Evolutionary conservation across 2,329 filamentous ascomycete genomes (phyloP).

Genomic region (Ophiostoma pallidulum): DNA sequence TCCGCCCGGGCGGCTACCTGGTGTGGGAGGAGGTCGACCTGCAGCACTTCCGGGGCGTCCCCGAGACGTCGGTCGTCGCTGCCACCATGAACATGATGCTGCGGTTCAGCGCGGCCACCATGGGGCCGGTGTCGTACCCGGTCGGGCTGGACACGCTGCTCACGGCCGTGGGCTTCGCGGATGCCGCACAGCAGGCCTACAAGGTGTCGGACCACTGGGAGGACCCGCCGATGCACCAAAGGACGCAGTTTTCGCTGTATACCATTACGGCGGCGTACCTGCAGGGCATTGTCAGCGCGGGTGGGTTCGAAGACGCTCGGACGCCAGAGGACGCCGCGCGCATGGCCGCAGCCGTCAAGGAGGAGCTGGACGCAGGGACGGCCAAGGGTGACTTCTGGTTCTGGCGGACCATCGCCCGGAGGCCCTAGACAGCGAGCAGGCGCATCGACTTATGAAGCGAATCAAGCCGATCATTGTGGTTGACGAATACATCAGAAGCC

Average conservation of each 20-base stretch:
- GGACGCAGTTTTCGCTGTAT: not conserved
- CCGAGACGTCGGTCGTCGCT: not conserved
- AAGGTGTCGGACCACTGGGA: not conserved
- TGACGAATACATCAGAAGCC: too few relatives aligned
- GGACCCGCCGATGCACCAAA: not conserved
- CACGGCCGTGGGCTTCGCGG: not conserved
- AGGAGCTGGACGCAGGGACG: not conserved
- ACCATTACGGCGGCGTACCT: not conserved
- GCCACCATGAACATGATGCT: not conserved
- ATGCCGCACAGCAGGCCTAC: not conserved
- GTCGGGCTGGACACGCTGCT: not conserved
- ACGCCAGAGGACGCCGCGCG: slow-evolving; percentile 2
- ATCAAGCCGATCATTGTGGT: too few relatives aligned
- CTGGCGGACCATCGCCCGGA: slow-evolving; percentile 8
- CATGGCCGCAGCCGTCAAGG: not conserved
- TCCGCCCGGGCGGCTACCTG: slow-evolving; percentile 11
- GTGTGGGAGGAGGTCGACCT: slow-evolving; percentile 13
- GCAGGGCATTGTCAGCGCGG: slow-evolving; percentile 5
- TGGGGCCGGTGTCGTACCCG: not conserved
- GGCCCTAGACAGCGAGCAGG: not conserved
- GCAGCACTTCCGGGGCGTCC: not conserved
- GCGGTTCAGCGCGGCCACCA: not conserved
- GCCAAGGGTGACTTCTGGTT: not conserved
- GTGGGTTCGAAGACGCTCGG: slow-evolving; percentile 6
- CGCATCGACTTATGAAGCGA: too few relatives aligned